A percentile compares a stretch with the other conserved stretches of the same genome.
phyloP scores from a whole-genome alignment of 192 early-diverging fungal genomes.

The Kappamyces sp. region DNA sequence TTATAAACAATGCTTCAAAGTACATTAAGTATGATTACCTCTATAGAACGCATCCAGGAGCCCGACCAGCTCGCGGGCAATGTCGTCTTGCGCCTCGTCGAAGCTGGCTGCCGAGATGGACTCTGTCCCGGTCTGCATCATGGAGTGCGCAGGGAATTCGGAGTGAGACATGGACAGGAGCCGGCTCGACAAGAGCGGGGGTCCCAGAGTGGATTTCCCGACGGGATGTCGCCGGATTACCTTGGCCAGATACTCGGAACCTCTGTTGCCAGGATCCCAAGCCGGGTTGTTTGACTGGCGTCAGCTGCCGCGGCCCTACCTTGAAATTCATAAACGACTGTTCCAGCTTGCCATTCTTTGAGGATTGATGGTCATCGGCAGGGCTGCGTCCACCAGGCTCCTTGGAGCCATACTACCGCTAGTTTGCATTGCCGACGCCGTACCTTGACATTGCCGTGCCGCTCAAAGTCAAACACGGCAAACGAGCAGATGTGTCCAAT shows the following conservation, averaged over 20 bases:
- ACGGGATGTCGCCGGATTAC: constrained; percentile 27
- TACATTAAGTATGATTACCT: constrained; percentile 15
- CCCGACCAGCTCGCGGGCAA: constrained; percentile 31
- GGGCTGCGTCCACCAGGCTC: constrained; percentile 28
- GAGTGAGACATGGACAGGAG: not conserved
- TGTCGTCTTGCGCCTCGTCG: constrained; percentile 14
- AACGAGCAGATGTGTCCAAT: constrained; percentile 96
- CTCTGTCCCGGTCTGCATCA: constrained; percentile 4
- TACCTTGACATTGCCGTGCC: constrained; percentile 79
- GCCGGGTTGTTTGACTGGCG: constrained; percentile 79
- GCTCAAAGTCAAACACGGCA: constrained; percentile 90
- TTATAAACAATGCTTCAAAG: not conserved
- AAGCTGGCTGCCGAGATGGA: constrained; percentile 18
- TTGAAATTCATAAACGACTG: constrained; percentile 95
- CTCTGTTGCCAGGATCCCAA: constrained; percentile 81
- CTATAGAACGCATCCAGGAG: constrained; percentile 42
- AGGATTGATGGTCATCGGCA: constrained; percentile 52
- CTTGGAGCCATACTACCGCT: constrained; percentile 58
- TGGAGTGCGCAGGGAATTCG: not conserved
- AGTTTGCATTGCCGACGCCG: not conserved
- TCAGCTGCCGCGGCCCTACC: constrained; percentile 29
- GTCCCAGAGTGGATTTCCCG: constrained; percentile 7
- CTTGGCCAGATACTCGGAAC: constrained; percentile 71
- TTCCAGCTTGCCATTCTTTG: constrained; percentile 96
- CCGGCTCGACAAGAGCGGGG: not conserved